Conservation (phyloP, 2,329 filamentous ascomycete species). For the Colletotrichum sp. region DNA sequence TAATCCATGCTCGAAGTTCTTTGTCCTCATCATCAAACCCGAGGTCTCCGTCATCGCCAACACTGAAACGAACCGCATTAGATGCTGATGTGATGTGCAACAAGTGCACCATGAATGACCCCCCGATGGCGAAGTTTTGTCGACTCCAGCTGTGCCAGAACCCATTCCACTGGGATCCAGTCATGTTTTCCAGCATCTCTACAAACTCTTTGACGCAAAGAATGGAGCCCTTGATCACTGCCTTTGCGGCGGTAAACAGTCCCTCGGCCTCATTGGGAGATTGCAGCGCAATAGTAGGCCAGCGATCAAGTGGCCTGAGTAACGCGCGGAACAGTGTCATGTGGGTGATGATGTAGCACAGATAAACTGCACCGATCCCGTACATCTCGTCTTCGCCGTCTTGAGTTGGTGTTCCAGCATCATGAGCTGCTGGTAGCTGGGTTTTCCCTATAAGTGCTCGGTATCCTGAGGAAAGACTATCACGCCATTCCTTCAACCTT, state of each 20-base stretch:
- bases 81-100: neutral
- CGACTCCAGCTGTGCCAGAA: neutral
- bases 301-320: neutral
- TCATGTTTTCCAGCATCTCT: neutral
- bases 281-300: neutral
- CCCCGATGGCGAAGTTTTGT: neutral
- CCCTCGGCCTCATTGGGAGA: neutral
- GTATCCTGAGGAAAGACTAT: neutral
- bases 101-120: neutral
- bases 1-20: neutral
- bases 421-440: neutral
- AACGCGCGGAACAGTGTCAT: neutral
- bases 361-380: neutral
- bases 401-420: neutral
- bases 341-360: neutral
- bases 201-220: neutral
- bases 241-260: neutral
- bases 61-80: neutral
- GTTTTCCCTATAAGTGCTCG: neutral
- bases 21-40: neutral
- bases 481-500: neutral
- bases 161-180: neutral
- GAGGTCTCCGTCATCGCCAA: neutral
- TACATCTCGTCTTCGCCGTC: neutral
- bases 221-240: neutral